These are phyloP conservation scores for Dioszegia hungarica DNA, from an alignment of 768 basidiomycete species.

Conservation along the genomic window DNA sequence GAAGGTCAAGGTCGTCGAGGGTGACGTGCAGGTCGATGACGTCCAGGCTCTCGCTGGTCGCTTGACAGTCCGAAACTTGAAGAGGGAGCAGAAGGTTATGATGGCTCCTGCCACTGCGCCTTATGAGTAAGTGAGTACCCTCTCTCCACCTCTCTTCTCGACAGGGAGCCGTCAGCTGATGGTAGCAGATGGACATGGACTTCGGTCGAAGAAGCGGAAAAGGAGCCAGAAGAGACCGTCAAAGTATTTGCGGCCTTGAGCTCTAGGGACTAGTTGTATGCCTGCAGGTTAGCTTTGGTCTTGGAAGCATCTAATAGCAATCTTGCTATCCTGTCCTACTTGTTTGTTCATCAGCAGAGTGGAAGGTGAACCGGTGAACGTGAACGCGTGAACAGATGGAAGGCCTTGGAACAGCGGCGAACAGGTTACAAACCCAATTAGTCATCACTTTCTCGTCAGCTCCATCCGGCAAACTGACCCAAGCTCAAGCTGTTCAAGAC, in stretches of 20 bases:
- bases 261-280: not conserved
- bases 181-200: conserved; percentile 6
- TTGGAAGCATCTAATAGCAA: not conserved
- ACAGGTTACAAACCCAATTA: too few species aligned
- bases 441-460: too few species aligned
- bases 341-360: too few species aligned
- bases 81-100: conserved; percentile 3
- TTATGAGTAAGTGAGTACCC: conserved; percentile 19
- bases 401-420: too few species aligned
- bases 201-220: conserved; percentile 3
- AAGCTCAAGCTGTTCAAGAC: too few species aligned
- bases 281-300: not conserved
- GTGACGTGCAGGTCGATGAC: not conserved
- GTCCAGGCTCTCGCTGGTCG: not conserved
- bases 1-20: not conserved
- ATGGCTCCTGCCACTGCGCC: conserved; percentile 12
- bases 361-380: too few species aligned
- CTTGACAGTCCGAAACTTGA: not conserved
- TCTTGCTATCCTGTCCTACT: too few species aligned
- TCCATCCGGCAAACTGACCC: too few species aligned
- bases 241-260: conserved; percentile 4
- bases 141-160: not conserved
- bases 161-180: not conserved
- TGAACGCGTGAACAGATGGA: too few species aligned
- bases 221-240: conserved; percentile 6